A percentile compares a stretch with the other conserved stretches of the same genome.
Conservation (phyloP, 305 asterid species). For the Withania somnifera region DNA sequence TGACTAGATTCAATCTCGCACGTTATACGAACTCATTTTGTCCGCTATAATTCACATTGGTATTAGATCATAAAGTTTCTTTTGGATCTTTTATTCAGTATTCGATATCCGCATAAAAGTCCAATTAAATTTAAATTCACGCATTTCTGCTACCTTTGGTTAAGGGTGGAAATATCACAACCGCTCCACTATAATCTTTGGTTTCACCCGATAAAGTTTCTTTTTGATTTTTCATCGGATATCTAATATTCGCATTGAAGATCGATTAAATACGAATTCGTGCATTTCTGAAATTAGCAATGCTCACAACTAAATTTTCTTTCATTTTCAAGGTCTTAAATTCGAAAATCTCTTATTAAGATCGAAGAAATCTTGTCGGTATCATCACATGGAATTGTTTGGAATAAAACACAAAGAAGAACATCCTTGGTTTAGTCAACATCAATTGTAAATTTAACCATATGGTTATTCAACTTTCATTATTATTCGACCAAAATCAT, state of each 20-base stretch:
- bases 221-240: background rate
- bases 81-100: background rate
- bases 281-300: fast-evolving
- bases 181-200: no score
- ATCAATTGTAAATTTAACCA: background rate
- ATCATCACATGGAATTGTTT: background rate
- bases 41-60: background rate
- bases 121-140: background rate
- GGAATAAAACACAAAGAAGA: background rate
- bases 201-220: background rate
- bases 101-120: background rate
- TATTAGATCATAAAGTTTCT: background rate
- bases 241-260: background rate
- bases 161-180: no score
- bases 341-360: fast-evolving
- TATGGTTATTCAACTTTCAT: no score
- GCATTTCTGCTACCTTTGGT: no score
- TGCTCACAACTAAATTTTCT: background rate
- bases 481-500: no score
- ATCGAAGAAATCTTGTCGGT: background rate
- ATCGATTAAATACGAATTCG: fast-evolving
- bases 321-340: background rate
- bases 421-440: background rate
- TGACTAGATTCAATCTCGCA: no score
- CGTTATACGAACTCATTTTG: no score